Conservation (phyloP, 2,329 filamentous ascomycete species). For the Hypoxylon sp. region DNA sequence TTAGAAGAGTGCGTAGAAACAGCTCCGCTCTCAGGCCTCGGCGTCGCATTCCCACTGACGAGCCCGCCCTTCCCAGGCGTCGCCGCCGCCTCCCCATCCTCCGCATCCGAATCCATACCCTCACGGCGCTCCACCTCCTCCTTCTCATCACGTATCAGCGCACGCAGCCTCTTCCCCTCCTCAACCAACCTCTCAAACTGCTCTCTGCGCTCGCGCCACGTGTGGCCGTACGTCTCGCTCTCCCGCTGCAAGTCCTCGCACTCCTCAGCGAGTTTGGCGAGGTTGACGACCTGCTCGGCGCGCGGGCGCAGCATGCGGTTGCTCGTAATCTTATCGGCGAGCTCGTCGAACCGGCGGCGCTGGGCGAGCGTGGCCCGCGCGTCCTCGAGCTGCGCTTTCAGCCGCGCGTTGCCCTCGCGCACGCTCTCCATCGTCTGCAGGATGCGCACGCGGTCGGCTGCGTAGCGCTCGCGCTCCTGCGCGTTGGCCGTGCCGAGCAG, state of each 20-base stretch:
- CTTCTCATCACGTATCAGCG: slow-evolving; percentile 93
- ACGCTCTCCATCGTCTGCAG: slow-evolving; percentile 83
- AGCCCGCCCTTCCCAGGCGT: slow-evolving; percentile 65
- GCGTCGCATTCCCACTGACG: slow-evolving; percentile 61
- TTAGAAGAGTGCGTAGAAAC: slow-evolving; percentile 27
- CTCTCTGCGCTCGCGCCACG: slow-evolving; percentile 86
- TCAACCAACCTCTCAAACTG: slow-evolving; percentile 92
- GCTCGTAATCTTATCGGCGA: slow-evolving; percentile 87
- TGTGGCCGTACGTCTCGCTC: slow-evolving; percentile 83
- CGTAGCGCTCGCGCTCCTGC: slow-evolving; percentile 86
- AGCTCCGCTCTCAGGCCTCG: slow-evolving; percentile 16
- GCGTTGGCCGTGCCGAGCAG: slow-evolving; percentile 87
- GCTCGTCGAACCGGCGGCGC: slow-evolving; percentile 87
- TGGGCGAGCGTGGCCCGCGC: slow-evolving; percentile 81
- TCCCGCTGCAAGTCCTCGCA: slow-evolving; percentile 89
- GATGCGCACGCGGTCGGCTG: slow-evolving; percentile 83
- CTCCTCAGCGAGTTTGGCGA: slow-evolving; percentile 88
- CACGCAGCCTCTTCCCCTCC: slow-evolving; percentile 87
- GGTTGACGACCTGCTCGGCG: slow-evolving; percentile 83
- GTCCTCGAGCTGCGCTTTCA: slow-evolving; percentile 82
- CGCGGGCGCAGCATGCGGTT: slow-evolving; percentile 84
- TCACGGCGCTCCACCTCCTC: slow-evolving; percentile 92
- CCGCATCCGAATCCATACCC: slow-evolving; percentile 80
- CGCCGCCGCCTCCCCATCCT: slow-evolving; percentile 66
- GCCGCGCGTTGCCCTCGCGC: slow-evolving; percentile 78